Evolutionary conservation across 345 rosid genomes (phyloP).

Genomic region (Citrus cavaleriei): DNA sequence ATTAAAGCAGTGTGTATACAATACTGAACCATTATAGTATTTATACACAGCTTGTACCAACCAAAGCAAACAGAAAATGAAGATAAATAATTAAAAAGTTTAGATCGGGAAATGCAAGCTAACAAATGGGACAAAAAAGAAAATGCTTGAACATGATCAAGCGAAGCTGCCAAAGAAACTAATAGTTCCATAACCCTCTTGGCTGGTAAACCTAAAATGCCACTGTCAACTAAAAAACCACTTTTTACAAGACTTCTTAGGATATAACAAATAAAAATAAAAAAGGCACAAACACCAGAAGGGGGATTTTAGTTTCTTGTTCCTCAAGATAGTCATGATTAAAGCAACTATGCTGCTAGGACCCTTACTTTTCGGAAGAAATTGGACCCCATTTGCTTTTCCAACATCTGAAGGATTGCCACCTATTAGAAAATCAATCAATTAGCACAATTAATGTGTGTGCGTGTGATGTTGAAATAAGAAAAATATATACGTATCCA

Average conservation of each 20-base stretch:
- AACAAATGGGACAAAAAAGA: neutral
- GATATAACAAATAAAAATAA: neutral
- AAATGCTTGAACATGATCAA: neutral
- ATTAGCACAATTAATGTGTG: neutral
- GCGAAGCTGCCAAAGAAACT: neutral
- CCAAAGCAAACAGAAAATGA: neutral
- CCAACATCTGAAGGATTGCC: conserved; percentile 93
- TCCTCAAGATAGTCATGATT: neutral
- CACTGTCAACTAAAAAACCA: neutral
- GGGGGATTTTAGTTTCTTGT: neutral
- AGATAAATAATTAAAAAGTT: neutral
- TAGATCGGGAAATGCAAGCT: neutral
- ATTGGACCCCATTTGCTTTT: conserved; percentile 99
- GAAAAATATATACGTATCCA: neutral
- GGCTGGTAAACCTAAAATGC: neutral
- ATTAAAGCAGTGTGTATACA: neutral
- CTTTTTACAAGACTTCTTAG: neutral
- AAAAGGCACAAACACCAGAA: neutral
- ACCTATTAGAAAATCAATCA: conserved; percentile 45
- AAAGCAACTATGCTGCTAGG: conserved; percentile 15
- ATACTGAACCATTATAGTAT: neutral
- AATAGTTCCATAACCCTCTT: neutral
- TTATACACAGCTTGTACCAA: neutral
- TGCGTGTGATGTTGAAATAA: neutral
- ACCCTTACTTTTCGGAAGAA: conserved; percentile 77